Evolutionary conservation across 1,139 yeast genomes (phyloP).

Genomic region (Taphrina populina): DNA sequence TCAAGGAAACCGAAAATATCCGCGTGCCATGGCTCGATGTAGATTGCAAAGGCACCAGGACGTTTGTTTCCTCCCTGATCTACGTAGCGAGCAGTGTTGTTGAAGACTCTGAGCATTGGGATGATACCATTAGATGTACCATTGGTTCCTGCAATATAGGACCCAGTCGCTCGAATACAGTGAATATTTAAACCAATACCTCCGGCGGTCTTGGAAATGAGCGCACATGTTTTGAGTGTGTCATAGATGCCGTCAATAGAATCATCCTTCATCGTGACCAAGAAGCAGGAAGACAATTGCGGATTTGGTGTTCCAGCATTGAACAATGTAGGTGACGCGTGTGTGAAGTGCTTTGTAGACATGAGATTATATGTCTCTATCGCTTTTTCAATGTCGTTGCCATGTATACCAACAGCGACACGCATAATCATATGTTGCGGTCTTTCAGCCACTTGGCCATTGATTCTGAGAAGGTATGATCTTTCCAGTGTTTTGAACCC

Average conservation of each 20-base stretch:
- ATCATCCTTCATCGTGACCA: slow-evolving; percentile 84
- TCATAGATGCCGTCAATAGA: slow-evolving; percentile 88
- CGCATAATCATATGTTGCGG: slow-evolving; percentile 90
- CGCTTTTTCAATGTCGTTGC: slow-evolving; percentile 65
- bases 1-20: slow-evolving; percentile 81
- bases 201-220: slow-evolving; percentile 86
- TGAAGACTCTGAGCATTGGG: slow-evolving; percentile 86
- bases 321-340: slow-evolving; percentile 85
- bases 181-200: slow-evolving; percentile 85
- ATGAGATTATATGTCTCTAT: slow-evolving; percentile 78
- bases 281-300: slow-evolving; percentile 85
- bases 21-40: slow-evolving; percentile 89
- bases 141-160: slow-evolving; percentile 83
- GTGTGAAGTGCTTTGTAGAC: slow-evolving; percentile 82
- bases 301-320: slow-evolving; percentile 88
- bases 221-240: slow-evolving; percentile 79
- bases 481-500: slow-evolving; percentile 87
- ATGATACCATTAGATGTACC: slow-evolving; percentile 86
- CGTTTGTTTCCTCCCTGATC: slow-evolving; percentile 95
- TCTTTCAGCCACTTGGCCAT: slow-evolving; percentile 78
- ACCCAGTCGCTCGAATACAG: slow-evolving; percentile 80
- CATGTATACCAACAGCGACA: slow-evolving; percentile 86
- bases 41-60: slow-evolving; percentile 89
- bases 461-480: slow-evolving; percentile 68
- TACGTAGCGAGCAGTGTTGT: slow-evolving; percentile 87